Evolutionary conservation across 1,284 basidiomycete genomes (phyloP).

Genomic region (Leccinum pachyderme): DNA sequence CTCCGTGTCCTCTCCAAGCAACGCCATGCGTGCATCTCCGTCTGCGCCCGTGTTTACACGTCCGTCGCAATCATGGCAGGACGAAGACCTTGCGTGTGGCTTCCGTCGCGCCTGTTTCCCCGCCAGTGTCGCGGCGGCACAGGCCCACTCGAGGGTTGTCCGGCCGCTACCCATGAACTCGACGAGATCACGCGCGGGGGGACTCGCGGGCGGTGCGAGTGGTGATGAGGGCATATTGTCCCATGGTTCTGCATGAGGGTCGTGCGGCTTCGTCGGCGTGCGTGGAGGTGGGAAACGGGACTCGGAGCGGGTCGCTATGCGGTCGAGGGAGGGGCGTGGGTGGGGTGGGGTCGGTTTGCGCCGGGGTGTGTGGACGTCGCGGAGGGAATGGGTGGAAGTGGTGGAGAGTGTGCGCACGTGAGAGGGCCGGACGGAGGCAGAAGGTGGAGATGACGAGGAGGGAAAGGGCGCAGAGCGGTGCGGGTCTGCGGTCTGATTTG

Average conservation of each 20-base stretch:
- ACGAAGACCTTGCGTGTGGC: neutral
- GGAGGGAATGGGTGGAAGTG: conserved; percentile 10
- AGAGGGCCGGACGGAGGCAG: neutral
- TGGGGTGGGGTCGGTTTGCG: conserved; percentile 30
- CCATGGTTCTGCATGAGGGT: conserved; percentile 47
- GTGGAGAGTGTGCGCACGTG: neutral
- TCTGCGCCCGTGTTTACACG: conserved; percentile 1
- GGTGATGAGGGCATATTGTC: conserved; percentile 75
- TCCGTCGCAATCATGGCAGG: neutral
- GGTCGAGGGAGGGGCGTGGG: conserved; percentile 52
- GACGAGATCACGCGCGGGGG: conserved; percentile 46
- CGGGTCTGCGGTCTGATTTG: conserved; percentile 22
- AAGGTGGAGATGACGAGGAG: conserved; percentile 13
- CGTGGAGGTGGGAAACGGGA: conserved; percentile 45
- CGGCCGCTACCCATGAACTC: conserved; percentile 46
- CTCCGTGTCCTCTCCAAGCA: conserved; percentile 31
- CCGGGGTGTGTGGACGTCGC: conserved; percentile 21
- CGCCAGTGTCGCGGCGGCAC: conserved; percentile 52
- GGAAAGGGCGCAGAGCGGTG: conserved; percentile 11
- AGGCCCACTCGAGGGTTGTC: conserved; percentile 68
- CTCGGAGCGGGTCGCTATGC: conserved; percentile 57
- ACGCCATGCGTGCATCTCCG: neutral
- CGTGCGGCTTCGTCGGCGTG: conserved; percentile 41
- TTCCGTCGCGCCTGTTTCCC: conserved; percentile 19
- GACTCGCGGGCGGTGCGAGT: conserved; percentile 47